Conservation (phyloP, 805 yeast species). For the Metschnikowia lochheadii region DNA sequence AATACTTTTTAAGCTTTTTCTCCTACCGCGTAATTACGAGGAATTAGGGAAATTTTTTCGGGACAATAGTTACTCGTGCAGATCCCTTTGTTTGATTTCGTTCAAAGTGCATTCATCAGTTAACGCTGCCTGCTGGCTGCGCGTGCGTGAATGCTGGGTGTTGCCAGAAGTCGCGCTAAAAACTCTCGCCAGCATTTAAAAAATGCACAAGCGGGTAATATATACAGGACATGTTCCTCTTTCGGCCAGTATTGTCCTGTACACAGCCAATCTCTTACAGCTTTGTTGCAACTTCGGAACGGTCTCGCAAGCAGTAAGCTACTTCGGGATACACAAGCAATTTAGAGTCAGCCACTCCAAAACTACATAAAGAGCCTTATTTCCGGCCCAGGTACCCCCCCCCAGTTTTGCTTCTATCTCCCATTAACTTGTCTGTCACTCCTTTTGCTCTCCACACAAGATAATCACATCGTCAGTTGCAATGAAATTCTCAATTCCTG, state of each 20-base stretch:
- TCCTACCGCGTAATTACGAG: too few relatives aligned
- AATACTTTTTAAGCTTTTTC: too few relatives aligned
- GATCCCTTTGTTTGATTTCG: too few relatives aligned
- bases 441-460: not conserved
- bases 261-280: not conserved
- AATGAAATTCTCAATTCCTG: slow-evolving; percentile 9
- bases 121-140: not conserved
- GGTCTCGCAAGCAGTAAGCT: not conserved
- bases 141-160: slow-evolving; percentile 1
- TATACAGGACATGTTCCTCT: not conserved
- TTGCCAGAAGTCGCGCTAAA: not conserved
- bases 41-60: too few relatives aligned
- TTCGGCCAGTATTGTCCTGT: not conserved
- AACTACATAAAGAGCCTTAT: not conserved
- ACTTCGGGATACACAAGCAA: not conserved
- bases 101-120: too few relatives aligned
- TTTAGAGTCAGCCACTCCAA: not conserved
- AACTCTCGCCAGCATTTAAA: slow-evolving; percentile 1
- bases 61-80: too few relatives aligned
- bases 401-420: not conserved
- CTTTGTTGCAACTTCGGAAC: slow-evolving; percentile 2
- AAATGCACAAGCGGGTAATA: not conserved
- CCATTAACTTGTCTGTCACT: not conserved
- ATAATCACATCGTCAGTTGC: not conserved
- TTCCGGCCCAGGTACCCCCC: not conserved